phyloP scores from a whole-genome alignment of 2,329 filamentous ascomycete species.

The Pseudogymnoascus sp. region DNA sequence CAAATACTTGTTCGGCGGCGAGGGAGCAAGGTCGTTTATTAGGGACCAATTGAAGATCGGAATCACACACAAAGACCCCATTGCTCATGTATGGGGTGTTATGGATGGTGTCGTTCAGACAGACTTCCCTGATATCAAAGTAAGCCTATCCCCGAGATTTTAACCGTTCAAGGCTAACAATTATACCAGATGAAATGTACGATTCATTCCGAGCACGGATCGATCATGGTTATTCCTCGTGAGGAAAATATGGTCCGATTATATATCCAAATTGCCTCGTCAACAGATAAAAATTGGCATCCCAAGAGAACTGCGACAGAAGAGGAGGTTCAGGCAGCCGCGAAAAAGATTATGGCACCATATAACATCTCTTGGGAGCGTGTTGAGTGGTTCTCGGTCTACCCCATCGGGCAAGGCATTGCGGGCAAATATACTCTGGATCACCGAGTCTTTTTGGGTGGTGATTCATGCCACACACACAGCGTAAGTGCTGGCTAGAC shows the following conservation, averaged over 20 bases:
- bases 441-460: constrained; percentile 64
- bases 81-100: constrained; percentile 66
- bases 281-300: constrained; percentile 52
- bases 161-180: constrained; percentile 44
- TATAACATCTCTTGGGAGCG: constrained; percentile 60
- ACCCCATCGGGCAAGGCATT: constrained; percentile 68
- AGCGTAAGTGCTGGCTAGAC: constrained; percentile 42
- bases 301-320: constrained; percentile 56
- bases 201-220: constrained; percentile 65
- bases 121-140: constrained; percentile 70
- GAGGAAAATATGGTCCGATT: constrained; percentile 62
- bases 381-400: constrained; percentile 69
- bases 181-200: constrained; percentile 57
- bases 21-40: constrained; percentile 61
- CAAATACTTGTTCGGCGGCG: constrained; percentile 65
- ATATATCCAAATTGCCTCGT: constrained; percentile 60
- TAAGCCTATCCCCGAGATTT: constrained; percentile 37
- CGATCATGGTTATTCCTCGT: constrained; percentile 72
- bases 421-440: constrained; percentile 60
- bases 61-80: constrained; percentile 63
- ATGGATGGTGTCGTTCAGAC: constrained; percentile 67
- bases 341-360: constrained; percentile 57
- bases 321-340: constrained; percentile 55
- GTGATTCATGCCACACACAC: constrained; percentile 74
- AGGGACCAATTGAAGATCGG: constrained; percentile 59